A percentile compares a stretch with the other conserved stretches of the same genome.
Evolutionary conservation across 345 rosid species (phyloP).

Genomic region (Hibiscus trionum): DNA sequence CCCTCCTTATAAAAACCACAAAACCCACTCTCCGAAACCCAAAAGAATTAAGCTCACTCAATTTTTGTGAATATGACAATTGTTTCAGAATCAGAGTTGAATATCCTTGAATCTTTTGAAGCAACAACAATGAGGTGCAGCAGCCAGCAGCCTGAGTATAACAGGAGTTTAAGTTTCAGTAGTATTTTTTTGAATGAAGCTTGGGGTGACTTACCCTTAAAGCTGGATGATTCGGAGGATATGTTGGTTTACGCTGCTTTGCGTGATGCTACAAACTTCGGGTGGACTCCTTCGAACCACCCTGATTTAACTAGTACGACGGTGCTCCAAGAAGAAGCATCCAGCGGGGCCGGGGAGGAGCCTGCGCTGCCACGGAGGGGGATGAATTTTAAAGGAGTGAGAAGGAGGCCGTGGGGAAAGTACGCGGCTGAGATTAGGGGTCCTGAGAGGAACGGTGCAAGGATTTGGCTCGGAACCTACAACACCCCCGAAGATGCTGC

Average conservation of each 20-base stretch:
- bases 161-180: slow-evolving; percentile 54
- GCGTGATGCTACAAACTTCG: slow-evolving; percentile 11
- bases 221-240: slow-evolving; percentile 18
- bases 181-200: slow-evolving; percentile 29
- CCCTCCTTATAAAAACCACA: background rate
- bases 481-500: background rate
- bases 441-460: background rate
- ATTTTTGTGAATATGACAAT: background rate
- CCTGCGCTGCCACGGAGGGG: background rate
- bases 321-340: too few species aligned
- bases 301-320: background rate
- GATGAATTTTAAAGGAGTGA: slow-evolving; percentile 3
- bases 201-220: slow-evolving; percentile 27
- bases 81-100: slow-evolving; percentile 6
- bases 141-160: background rate
- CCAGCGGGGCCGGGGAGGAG: background rate
- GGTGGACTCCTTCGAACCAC: slow-evolving; percentile 12
- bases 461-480: background rate
- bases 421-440: background rate
- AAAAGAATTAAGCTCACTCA: background rate
- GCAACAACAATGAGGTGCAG: background rate
- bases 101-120: slow-evolving; percentile 13
- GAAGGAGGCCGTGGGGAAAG: background rate
- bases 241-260: slow-evolving; percentile 19
- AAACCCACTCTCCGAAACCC: background rate